These are phyloP conservation scores for Trichoderma citrinoviride DNA, from an alignment of 2,329 filamentous ascomycete species.

Conservation along the genomic window DNA sequence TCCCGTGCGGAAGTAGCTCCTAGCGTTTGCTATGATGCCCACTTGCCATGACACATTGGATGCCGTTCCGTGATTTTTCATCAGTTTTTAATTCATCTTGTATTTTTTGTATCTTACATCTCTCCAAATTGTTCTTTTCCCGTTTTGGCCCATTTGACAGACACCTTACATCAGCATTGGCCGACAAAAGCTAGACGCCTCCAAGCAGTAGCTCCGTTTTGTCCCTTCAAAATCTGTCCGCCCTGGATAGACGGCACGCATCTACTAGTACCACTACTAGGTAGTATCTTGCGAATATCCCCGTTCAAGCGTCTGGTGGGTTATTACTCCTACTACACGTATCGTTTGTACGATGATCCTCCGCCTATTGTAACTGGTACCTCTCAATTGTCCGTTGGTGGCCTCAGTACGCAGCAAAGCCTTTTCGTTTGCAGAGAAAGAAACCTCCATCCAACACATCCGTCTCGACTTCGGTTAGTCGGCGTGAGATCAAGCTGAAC, in stretches of 20 bases:
- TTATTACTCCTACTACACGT: too few species aligned
- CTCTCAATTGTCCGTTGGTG: too few species aligned
- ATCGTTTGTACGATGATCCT: too few species aligned
- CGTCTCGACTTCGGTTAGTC: background rate
- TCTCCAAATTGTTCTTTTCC: background rate
- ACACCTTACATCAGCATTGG: background rate
- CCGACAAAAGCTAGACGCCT: constrained; percentile 9
- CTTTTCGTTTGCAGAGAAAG: too few species aligned
- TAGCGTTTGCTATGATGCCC: background rate
- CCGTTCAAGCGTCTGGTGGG: too few species aligned
- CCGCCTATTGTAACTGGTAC: too few species aligned
- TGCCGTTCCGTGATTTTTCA: background rate
- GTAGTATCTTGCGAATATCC: background rate
- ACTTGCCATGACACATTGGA: background rate
- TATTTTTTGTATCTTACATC: background rate
- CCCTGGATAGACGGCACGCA: background rate
- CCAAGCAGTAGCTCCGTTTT: background rate
- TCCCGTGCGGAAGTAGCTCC: constrained; percentile 1
- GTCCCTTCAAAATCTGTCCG: background rate
- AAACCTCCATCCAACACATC: too few species aligned
- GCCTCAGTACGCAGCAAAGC: too few species aligned
- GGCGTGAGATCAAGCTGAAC: background rate
- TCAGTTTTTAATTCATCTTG: background rate
- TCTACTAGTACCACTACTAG: too few species aligned
- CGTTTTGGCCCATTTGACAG: background rate